phyloP scores from a whole-genome alignment of 148 eudicot species.

The Selenicereus undatus region DNA sequence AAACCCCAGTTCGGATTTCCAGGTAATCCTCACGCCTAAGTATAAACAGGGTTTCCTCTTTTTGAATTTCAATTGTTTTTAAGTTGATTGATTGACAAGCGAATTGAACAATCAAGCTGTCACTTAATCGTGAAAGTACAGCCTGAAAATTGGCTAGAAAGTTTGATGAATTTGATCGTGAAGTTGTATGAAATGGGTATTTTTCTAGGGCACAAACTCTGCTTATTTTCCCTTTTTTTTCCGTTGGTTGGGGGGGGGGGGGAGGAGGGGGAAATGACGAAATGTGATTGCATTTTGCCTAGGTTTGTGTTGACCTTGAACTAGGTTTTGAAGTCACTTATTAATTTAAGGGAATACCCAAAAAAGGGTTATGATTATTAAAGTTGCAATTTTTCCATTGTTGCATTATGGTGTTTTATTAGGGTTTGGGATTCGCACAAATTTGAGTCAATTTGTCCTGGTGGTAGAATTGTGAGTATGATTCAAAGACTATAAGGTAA shows the following conservation, averaged over 20 bases:
- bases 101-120: no score
- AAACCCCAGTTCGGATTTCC: no score
- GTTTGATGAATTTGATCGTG: neutral
- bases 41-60: no score
- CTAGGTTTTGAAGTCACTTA: neutral
- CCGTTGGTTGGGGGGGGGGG: neutral
- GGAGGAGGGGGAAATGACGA: no score
- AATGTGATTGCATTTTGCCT: neutral
- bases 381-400: neutral
- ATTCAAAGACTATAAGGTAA: no score
- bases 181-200: neutral
- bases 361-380: neutral
- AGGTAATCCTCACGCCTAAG: no score
- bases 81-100: no score
- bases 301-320: neutral
- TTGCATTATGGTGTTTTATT: neutral
- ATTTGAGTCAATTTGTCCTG: neutral
- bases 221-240: neutral
- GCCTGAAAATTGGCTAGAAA: neutral
- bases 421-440: neutral
- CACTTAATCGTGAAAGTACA: no score
- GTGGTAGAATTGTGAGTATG: neutral
- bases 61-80: no score
- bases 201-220: neutral
- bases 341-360: neutral